Base-by-base conservation (phyloP, 139 green algal species). In the Gonium pectorale region DNA sequence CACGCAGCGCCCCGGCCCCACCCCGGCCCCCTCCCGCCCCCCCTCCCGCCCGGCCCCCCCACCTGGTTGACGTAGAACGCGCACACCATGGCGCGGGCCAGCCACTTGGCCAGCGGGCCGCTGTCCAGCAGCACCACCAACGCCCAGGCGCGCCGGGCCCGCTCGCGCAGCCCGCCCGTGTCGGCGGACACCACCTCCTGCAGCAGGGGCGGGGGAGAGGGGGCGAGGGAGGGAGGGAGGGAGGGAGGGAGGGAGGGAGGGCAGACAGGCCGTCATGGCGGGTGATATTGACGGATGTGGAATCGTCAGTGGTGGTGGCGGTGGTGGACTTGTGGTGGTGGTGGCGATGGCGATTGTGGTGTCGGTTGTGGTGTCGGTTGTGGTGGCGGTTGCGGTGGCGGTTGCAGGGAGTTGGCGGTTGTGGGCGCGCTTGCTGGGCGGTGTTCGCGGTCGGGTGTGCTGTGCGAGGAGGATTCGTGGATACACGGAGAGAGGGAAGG, bases 51-150 rank as follows among this genome's bases (percentile, higher is more conserved):
- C n/a, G n/a, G n/a, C 27, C 35, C 15, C 35, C 69, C 29, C 82
- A 82, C 82, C 60, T 81, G 71, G 82, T 87, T 87, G 3, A 87
- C 49, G 71, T 83, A 87, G 59, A 62, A 87, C 11, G 71, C 60
- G 59, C 70, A 81, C 60, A 87, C 82, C 60, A 87, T 54, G 51
- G 54, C 70, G 37, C 81, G 63, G 27, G 67, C 69, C 59, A 35
- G 54, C 68, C 67, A 79, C 69, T 79, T 80, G 56, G 81, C 81
- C 54, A 80, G 37, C 3, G 81, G 81, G 41, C 81, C 81, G 68
- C 68, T 81, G 81, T 86, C 81, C 54, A 86, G n/a, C 69, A 52
- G 26, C 69, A 29, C 56, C 41, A 80, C 43, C 81, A 80, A 33
- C 56, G 40, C 43, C 56, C 56, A 67, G 24, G 49, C 35, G 9